phyloP scores from a whole-genome alignment of 2,329 filamentous ascomycete genomes.

The Exophiala calicioides region DNA sequence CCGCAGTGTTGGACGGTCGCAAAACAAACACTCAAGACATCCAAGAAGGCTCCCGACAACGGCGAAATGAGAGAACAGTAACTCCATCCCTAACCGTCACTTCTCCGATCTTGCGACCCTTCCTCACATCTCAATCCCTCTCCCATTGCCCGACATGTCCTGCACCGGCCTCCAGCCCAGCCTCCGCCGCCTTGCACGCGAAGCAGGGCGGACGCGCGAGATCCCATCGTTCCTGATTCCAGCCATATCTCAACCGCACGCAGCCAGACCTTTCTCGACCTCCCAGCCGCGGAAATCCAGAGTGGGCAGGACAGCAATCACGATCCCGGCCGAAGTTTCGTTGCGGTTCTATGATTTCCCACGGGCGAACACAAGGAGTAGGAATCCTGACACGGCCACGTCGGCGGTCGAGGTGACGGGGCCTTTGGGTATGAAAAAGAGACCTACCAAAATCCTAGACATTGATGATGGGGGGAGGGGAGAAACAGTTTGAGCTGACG shows the following conservation, averaged over 20 bases:
- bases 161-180: constrained; percentile 63
- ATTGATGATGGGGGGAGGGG: too few species aligned
- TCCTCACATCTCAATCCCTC: too few species aligned
- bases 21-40: too few species aligned
- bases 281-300: constrained; percentile 72
- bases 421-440: constrained; percentile 64
- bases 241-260: constrained; percentile 57
- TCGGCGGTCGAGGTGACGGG: constrained; percentile 72
- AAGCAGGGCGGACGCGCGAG: constrained; percentile 51
- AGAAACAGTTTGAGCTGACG: constrained; percentile 21
- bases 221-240: constrained; percentile 73
- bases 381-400: constrained; percentile 62
- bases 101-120: too few species aligned
- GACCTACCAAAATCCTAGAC: not conserved
- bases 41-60: too few species aligned
- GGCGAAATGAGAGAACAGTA: too few species aligned
- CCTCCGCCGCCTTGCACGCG: constrained; percentile 57
- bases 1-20: too few species aligned
- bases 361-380: constrained; percentile 58
- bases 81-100: too few species aligned
- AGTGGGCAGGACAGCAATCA: constrained; percentile 78
- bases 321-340: constrained; percentile 80
- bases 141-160: constrained; percentile 63
- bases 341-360: constrained; percentile 68
- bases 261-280: constrained; percentile 66